Evolutionary conservation across 805 yeast species (phyloP).

Genomic region (Naumovozyma dairenensis): DNA sequence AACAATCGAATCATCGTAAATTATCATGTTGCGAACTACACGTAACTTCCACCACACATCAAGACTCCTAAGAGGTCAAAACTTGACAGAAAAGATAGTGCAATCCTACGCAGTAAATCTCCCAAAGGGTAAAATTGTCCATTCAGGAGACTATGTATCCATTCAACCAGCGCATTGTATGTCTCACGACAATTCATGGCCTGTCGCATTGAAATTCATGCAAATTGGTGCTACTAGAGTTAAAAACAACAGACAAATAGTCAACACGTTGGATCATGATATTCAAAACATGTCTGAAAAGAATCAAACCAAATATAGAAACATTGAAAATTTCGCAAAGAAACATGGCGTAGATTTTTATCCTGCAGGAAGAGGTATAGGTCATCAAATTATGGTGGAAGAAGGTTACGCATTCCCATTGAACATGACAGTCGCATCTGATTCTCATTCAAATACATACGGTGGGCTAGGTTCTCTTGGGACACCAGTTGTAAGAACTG

Average conservation of each 20-base stretch:
- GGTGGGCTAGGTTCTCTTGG: constrained; percentile 96
- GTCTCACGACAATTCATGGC: constrained; percentile 99
- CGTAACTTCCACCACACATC: constrained; percentile 16
- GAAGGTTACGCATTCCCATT: constrained; percentile 97
- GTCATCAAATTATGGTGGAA: constrained; percentile 98
- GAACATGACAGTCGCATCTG: constrained; percentile 90
- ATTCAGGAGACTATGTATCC: constrained; percentile 88
- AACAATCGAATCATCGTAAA: no score
- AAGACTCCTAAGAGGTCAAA: constrained; percentile 41
- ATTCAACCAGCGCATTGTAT: constrained; percentile 94
- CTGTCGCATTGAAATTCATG: constrained; percentile 93
- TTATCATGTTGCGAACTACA: constrained; percentile 20
- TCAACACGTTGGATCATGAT: constrained; percentile 94
- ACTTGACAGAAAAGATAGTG: constrained; percentile 89
- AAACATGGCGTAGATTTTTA: constrained; percentile 92
- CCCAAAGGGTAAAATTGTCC: constrained; percentile 64
- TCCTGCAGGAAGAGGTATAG: constrained; percentile 98
- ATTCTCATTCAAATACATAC: constrained; percentile 94
- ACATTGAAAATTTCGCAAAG: constrained; percentile 82
- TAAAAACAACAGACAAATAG: constrained; percentile 81
- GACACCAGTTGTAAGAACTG: constrained; percentile 96
- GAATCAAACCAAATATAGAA: constrained; percentile 76
- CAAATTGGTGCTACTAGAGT: constrained; percentile 85
- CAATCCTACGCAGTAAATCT: constrained; percentile 87
- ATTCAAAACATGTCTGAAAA: constrained; percentile 89